Evolutionary conservation across 305 asterid genomes (phyloP), one percentile per base, ranked within the genome.

Genomic region (Fraxinus baroniana): DNA sequence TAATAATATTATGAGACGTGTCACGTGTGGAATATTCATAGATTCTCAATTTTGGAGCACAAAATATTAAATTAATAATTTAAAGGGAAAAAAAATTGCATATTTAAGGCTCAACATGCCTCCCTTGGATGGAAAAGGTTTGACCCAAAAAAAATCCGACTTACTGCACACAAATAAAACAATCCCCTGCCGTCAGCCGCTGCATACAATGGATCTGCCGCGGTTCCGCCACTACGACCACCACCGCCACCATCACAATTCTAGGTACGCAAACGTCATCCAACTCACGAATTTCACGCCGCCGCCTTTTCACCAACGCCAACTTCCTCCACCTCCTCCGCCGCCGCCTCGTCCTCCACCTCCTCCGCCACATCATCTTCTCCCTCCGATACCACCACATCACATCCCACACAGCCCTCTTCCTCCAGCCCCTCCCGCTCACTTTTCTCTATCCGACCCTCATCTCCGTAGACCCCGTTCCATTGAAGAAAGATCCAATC

Each of bases 201-300:
- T 7, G 13, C 30, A 8, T n/a, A 73, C 30, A 2, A 88, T 90
- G 91, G 92, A 85, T 87, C 91, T 74, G 24, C 93, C 86, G 64
- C 89, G 86, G 77, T 78, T 66, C 85, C 89, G 30, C 37, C 87
- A 76, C 86, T 83, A 30, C 86, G 83, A 33, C 84, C 89, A 22
- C 52, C 87, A 36, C 37, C 87, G 78, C 85, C 83, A 33, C 81
- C 83, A 75, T 84, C 81, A 46, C 49, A 57, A 80, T 81, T 82
- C 82, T 86, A 84, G 92, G 88, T 87, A 89, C 37, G 89, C 64
- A 35, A 80, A 87, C 80, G 78, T 76, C 3, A 79, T 77, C 60
- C 90, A 80, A 79, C 88, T 82, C 66, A 84, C 89, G 73, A 84
- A 85, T 77, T 88, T 85, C 82, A 12, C 78, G 75, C 86, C 87